Evolutionary conservation across 1,284 basidiomycete genomes (phyloP).

Genomic region (Athelia psychrophila): DNA sequence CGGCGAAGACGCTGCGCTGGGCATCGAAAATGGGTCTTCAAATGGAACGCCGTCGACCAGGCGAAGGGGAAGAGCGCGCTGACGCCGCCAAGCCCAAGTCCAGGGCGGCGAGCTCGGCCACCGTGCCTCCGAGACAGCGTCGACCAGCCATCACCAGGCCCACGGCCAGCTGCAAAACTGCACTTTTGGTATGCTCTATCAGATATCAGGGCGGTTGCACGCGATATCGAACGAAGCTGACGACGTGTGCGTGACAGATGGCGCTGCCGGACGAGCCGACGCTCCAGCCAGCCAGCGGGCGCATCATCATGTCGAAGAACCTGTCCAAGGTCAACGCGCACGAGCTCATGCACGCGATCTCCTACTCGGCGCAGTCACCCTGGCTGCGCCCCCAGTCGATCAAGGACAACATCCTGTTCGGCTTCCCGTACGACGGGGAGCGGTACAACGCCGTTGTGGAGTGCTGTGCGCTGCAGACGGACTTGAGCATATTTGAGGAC

Average conservation of each 20-base stretch:
- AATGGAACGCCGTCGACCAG: conserved; percentile 51
- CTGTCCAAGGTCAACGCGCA: conserved; percentile 54
- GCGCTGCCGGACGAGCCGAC: conserved; percentile 69
- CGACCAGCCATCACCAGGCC: conserved; percentile 46
- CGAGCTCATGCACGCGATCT: conserved; percentile 71
- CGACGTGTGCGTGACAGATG: too few relatives aligned
- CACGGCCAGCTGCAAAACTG: conserved; percentile 72
- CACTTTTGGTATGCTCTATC: conserved; percentile 49
- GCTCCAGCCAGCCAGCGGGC: conserved; percentile 37
- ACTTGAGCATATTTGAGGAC: conserved; percentile 61
- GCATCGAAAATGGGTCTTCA: conserved; percentile 56
- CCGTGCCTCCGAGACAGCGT: not conserved
- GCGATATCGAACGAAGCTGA: too few relatives aligned
- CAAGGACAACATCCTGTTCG: conserved; percentile 60
- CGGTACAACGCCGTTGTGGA: conserved; percentile 52
- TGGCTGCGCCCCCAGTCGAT: conserved; percentile 65
- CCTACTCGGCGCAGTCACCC: conserved; percentile 82
- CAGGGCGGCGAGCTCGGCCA: conserved; percentile 1
- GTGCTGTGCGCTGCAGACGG: conserved; percentile 60
- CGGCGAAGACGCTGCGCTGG: conserved; percentile 34
- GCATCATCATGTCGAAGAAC: conserved; percentile 64
- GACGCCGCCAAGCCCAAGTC: not conserved
- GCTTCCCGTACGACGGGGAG: conserved; percentile 49
- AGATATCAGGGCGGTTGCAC: too few relatives aligned
- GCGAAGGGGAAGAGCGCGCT: conserved; percentile 49